Percentiles rank a stretch among this genome's conserved stretches.
phyloP scores from a whole-genome alignment of 1,284 basidiomycete species.

The Naganishia sp. region DNA sequence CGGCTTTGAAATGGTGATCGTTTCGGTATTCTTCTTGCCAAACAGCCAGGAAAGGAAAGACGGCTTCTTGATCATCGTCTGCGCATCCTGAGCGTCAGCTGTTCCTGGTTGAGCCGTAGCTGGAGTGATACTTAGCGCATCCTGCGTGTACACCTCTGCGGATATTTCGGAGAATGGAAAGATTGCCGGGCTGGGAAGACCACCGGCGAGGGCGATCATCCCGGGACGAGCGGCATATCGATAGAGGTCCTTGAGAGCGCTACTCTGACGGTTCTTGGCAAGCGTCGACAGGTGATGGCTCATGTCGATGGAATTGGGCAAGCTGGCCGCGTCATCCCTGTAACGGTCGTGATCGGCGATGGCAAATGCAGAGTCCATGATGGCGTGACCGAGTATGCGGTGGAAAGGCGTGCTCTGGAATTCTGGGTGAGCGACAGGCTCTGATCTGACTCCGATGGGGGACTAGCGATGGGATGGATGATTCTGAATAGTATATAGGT shows the following conservation, averaged over 20 bases:
- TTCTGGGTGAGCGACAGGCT: no score
- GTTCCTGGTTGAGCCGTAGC: constrained; percentile 52
- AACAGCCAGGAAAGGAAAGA: constrained; percentile 67
- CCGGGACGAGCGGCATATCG: constrained; percentile 44
- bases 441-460: no score
- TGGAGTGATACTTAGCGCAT: constrained; percentile 55
- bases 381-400: constrained; percentile 8
- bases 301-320: constrained; percentile 59
- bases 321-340: constrained; percentile 29
- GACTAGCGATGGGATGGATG: no score
- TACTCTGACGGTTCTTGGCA: constrained; percentile 59
- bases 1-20: constrained; percentile 66
- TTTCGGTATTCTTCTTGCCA: constrained; percentile 57
- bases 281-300: constrained; percentile 64
- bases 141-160: constrained; percentile 35
- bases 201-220: constrained; percentile 48
- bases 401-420: not conserved
- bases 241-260: constrained; percentile 63
- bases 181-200: constrained; percentile 53
- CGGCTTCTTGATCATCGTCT: constrained; percentile 40
- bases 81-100: constrained; percentile 37
- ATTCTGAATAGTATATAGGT: not conserved
- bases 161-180: constrained; percentile 45
- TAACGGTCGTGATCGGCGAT: constrained; percentile 32
- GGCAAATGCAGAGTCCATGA: constrained; percentile 44